A percentile compares a stretch with the other conserved stretches of the same genome.
These are phyloP conservation scores for Phytopythium oedochilum DNA, from an alignment of 352 stramenopile species.

Conservation along the genomic window DNA sequence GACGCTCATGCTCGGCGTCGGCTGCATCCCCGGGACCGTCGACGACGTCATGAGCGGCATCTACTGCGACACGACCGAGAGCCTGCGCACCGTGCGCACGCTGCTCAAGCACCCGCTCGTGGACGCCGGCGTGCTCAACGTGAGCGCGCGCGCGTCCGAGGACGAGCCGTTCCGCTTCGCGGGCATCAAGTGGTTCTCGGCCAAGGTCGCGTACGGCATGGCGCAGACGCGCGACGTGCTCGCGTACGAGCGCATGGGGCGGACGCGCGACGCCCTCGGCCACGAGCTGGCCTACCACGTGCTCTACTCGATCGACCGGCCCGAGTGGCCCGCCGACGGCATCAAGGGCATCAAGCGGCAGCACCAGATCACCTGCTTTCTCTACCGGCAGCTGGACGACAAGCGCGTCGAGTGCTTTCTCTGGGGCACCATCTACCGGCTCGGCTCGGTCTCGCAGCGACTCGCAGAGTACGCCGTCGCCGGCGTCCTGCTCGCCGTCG, in stretches of 20 bases:
- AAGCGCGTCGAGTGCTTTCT: slow-evolving; percentile 34
- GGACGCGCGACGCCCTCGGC: slow-evolving; percentile 35
- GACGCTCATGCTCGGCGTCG: slow-evolving; percentile 35
- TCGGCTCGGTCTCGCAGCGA: slow-evolving; percentile 28
- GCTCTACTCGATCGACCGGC: slow-evolving; percentile 51
- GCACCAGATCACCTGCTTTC: slow-evolving; percentile 40
- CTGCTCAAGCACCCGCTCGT: slow-evolving; percentile 40
- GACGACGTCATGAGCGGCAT: slow-evolving; percentile 41
- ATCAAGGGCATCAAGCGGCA: slow-evolving; percentile 45
- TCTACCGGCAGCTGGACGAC: slow-evolving; percentile 25
- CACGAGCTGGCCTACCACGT: slow-evolving; percentile 50
- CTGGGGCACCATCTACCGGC: slow-evolving; percentile 35
- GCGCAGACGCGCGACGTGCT: slow-evolving; percentile 35
- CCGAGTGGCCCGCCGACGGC: slow-evolving; percentile 35
- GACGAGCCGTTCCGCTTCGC: slow-evolving; percentile 37
- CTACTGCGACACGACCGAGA: slow-evolving; percentile 40
- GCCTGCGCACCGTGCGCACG: slow-evolving; percentile 32
- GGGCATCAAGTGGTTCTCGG: slow-evolving; percentile 43
- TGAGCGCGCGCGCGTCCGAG: slow-evolving; percentile 19
- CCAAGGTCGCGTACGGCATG: slow-evolving; percentile 31
- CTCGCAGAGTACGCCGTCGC: slow-evolving; percentile 43
- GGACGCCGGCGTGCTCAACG: slow-evolving; percentile 39
- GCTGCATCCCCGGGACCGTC: slow-evolving; percentile 27
- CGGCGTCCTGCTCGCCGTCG: slow-evolving; percentile 27
- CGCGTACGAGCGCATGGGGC: slow-evolving; percentile 49